Conservation (phyloP, 1,139 yeast genomes). For the Debaryomyces coudertii region DNA sequence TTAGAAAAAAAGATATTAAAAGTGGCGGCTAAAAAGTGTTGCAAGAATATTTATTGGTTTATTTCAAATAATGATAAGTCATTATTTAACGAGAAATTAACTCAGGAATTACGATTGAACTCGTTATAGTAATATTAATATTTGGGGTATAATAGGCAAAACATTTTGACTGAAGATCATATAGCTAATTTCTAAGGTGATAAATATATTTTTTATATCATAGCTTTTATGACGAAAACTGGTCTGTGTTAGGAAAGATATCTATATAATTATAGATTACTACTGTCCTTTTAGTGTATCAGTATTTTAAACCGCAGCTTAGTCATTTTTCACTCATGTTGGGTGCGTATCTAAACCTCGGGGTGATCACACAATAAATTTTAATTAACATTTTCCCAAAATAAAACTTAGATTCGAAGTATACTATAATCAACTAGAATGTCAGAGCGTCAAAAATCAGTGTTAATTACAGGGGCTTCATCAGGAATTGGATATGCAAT, state of each 20-base stretch:
- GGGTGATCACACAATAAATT: not conserved
- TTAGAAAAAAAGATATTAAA: not conserved
- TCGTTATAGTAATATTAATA: too few relatives aligned
- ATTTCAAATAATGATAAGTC: not conserved
- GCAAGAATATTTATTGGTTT: not conserved
- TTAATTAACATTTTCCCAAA: not conserved
- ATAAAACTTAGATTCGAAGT: not conserved
- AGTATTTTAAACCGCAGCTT: not conserved
- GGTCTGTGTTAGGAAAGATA: too few relatives aligned
- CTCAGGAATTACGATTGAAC: too few relatives aligned
- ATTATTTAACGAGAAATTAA: not conserved
- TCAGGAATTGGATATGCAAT: slow-evolving; percentile 78
- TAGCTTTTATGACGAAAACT: too few relatives aligned
- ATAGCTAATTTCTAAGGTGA: too few relatives aligned
- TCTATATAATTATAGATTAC: too few relatives aligned
- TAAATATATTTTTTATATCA: too few relatives aligned
- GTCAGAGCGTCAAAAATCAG: slow-evolving; percentile 38
- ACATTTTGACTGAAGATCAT: too few relatives aligned
- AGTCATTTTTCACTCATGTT: not conserved
- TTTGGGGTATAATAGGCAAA: too few relatives aligned
- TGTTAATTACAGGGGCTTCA: slow-evolving; percentile 77
- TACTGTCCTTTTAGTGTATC: not conserved
- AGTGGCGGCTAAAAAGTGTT: slow-evolving; percentile 1
- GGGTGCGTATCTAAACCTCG: not conserved
- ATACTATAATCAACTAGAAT: slow-evolving; percentile 8